Base-by-base conservation (phyloP, 2,329 filamentous ascomycete genomes). In the Diaporthe destruens region DNA sequence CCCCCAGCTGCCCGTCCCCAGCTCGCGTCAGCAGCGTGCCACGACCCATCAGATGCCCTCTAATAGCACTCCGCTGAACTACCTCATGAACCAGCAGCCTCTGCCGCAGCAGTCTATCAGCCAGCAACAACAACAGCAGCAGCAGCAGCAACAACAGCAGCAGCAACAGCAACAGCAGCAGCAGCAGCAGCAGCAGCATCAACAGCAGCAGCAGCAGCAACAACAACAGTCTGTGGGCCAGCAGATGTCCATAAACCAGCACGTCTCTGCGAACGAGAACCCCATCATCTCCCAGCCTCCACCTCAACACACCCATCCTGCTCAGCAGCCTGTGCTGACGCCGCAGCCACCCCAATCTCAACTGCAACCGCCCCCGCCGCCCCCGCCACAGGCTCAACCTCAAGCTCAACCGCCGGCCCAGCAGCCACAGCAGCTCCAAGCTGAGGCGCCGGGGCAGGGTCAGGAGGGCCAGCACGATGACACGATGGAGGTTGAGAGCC, bases 401-500 rank as follows among this genome's bases (percentile, higher is more conserved):
- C 61, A 66, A 47, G 23, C 56, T 32, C 56, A 44, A 29, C 25
- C 44, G 29, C 61, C n/a, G 61, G 61, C 47, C 29, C 77, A 78
- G 68, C 76, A 75, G n/a, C 77, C 77, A n/a, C 76, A 75, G 23
- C 75, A 78, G 36, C 55, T 76, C 39, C 72, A 74, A 29, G 63
- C 75, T 6, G 81, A 82, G 39, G 74, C 77, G 14, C 75, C 76
- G 25, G 74, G 77, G 6, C 73, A 79, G 65, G 72, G 77, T 59
- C 83, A 84, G 71, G 85, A 87, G 53, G 76, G 79, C 6, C 83
- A 85, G 72, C 82, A 81, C 12, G 82, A 82, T 29, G 87, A 88
- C 44, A 83, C 86, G 29, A 87, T 89, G 83, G 88, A 89, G 9
- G 82, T 88, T 68, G 87, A 88, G 70, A 85, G 82, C 54, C 84